These are phyloP conservation scores for Fusarium virguliforme DNA, from an alignment of 2,329 filamentous ascomycete species.

Conservation along the genomic window DNA sequence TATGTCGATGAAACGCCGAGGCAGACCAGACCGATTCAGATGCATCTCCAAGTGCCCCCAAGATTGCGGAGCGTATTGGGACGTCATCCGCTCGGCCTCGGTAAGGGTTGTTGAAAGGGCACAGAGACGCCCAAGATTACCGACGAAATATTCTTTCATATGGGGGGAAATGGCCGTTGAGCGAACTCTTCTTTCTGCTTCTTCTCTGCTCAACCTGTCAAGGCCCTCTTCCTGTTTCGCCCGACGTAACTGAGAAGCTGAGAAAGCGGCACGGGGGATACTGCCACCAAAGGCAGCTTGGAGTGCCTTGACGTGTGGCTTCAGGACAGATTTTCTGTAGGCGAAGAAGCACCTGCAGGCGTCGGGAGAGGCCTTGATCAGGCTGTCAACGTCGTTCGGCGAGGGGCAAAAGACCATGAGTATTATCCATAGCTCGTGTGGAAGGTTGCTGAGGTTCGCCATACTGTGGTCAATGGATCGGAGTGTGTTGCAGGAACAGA, in stretches of 20 bases:
- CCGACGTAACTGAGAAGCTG: background rate
- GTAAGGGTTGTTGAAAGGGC: background rate
- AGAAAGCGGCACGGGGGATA: background rate
- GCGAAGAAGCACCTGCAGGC: background rate
- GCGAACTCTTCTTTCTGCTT: background rate
- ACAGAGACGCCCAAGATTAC: background rate
- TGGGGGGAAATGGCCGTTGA: background rate
- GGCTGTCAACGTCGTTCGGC: background rate
- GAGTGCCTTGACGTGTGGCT: background rate
- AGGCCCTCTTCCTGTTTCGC: background rate
- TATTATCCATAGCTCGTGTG: slow-evolving; percentile 4
- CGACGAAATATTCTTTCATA: background rate
- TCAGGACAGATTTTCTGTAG: background rate
- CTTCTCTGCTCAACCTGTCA: background rate
- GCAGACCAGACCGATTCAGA: background rate
- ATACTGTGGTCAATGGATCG: background rate
- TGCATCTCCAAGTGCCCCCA: background rate
- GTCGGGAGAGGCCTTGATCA: background rate
- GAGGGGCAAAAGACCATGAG: background rate
- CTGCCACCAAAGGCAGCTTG: background rate
- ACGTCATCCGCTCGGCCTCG: slow-evolving; percentile 1
- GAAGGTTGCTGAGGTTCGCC: background rate
- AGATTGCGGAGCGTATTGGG: background rate
- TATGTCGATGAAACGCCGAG: background rate
- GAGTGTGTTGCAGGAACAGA: background rate